Conservation (phyloP, 768 basidiomycete genomes). For the Hericium alpestre region DNA sequence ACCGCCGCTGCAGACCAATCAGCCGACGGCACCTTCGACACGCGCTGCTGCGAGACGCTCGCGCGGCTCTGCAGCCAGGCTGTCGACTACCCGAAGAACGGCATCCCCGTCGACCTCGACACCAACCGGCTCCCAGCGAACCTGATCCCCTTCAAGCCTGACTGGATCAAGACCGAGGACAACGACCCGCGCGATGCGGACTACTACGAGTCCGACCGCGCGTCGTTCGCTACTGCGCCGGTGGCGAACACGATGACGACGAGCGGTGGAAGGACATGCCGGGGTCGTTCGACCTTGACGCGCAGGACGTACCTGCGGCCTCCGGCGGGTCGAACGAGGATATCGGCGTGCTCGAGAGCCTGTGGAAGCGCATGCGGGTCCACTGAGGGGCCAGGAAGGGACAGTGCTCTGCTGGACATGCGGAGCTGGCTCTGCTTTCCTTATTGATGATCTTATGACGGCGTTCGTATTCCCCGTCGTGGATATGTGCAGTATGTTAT, state of each 20-base stretch:
- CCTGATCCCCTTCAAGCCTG: slow-evolving; percentile 62
- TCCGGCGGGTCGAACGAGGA: not conserved
- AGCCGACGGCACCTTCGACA: slow-evolving; percentile 53
- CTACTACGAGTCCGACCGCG: slow-evolving; percentile 62
- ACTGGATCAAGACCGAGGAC: slow-evolving; percentile 52
- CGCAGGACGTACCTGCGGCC: not conserved
- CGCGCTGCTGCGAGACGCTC: slow-evolving; percentile 49
- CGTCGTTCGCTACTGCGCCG: slow-evolving; percentile 16
- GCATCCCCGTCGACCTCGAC: slow-evolving; percentile 48
- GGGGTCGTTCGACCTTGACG: slow-evolving; percentile 6
- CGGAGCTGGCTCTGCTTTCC: not conserved
- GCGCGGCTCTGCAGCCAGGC: slow-evolving; percentile 56
- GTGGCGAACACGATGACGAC: not conserved
- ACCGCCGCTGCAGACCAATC: slow-evolving; percentile 50
- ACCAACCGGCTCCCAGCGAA: slow-evolving; percentile 32
- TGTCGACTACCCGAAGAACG: slow-evolving; percentile 76
- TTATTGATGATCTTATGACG: not conserved
- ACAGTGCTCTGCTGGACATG: not conserved
- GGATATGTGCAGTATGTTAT: not conserved
- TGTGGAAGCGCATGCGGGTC: slow-evolving; percentile 8
- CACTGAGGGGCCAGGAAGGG: not conserved
- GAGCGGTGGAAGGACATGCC: slow-evolving; percentile 4
- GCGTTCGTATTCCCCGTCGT: not conserved
- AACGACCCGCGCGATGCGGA: slow-evolving; percentile 30
- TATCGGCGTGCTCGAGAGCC: not conserved